Conservation (phyloP, 768 basidiomycete species). For the Artomyces pyxidatus region DNA sequence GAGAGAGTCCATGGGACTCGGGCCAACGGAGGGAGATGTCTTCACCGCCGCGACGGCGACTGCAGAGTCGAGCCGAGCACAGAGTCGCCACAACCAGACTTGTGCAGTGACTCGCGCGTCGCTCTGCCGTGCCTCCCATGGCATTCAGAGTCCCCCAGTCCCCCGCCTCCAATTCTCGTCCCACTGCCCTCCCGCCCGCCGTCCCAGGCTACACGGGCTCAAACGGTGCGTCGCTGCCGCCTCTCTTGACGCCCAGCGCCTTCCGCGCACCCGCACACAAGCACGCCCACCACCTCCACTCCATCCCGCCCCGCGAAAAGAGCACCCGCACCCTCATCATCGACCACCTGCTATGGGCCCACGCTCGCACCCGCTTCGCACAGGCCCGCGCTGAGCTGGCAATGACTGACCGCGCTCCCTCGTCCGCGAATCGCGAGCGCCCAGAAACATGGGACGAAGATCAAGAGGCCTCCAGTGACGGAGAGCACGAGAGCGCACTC, state of each 20-base stretch:
- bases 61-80: too few species aligned
- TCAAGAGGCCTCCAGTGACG: slow-evolving; percentile 56
- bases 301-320: slow-evolving; percentile 82
- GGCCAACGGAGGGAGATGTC: too few species aligned
- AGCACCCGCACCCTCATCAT: slow-evolving; percentile 83
- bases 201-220: background rate
- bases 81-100: too few species aligned
- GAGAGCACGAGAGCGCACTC: slow-evolving; percentile 40
- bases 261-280: slow-evolving; percentile 77
- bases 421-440: slow-evolving; percentile 50
- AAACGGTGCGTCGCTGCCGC: background rate
- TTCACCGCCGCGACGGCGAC: too few species aligned
- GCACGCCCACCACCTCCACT: slow-evolving; percentile 82
- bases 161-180: background rate
- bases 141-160: too few species aligned
- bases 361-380: slow-evolving; percentile 70
- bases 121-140: too few species aligned
- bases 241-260: slow-evolving; percentile 14
- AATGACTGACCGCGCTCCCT: slow-evolving; percentile 71
- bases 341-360: slow-evolving; percentile 83
- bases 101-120: too few species aligned
- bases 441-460: slow-evolving; percentile 76
- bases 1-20: too few species aligned
- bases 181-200: background rate
- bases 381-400: slow-evolving; percentile 82